Percentiles rank a stretch among this genome's conserved stretches.
Conservation (phyloP, 2,329 filamentous ascomycete species). For the Diatrype stigma region DNA sequence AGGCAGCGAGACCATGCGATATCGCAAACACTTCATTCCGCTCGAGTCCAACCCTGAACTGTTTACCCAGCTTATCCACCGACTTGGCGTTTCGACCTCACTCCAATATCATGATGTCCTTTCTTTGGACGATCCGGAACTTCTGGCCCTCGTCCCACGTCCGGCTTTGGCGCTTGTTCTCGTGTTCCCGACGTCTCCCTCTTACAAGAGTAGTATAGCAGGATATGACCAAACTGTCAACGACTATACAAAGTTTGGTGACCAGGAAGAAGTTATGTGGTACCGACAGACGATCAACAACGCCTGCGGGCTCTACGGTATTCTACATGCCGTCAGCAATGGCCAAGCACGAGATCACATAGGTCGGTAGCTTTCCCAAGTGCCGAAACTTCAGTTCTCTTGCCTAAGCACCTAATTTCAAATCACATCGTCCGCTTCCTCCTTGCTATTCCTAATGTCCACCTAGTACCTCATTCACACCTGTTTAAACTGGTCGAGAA, state of each 20-base stretch:
- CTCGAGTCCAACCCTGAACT: conserved; percentile 56
- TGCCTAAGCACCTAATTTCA: no score
- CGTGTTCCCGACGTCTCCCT: conserved; percentile 60
- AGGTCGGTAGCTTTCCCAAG: conserved; percentile 5
- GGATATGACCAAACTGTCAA: conserved; percentile 9
- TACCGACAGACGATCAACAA: conserved; percentile 71
- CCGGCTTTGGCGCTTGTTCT: conserved; percentile 65
- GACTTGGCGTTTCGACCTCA: conserved; percentile 54
- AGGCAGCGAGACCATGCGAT: not conserved
- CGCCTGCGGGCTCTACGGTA: conserved; percentile 64
- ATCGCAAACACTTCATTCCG: conserved; percentile 24
- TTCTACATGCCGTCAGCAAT: conserved; percentile 62
- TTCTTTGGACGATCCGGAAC: conserved; percentile 62
- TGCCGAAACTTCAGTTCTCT: no score
- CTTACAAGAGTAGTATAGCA: conserved; percentile 54
- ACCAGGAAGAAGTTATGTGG: conserved; percentile 62
- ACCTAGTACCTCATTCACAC: conserved; percentile 10
- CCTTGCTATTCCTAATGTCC: not conserved
- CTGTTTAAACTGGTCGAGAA: conserved; percentile 56
- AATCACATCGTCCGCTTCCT: no score
- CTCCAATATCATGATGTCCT: conserved; percentile 67
- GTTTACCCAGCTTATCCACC: conserved; percentile 60
- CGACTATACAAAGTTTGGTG: conserved; percentile 31
- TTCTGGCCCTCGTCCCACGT: conserved; percentile 62
- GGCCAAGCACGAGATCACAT: conserved; percentile 48